Base-by-base conservation (phyloP, 768 basidiomycete genomes). In the Boletus rubropictus region DNA sequence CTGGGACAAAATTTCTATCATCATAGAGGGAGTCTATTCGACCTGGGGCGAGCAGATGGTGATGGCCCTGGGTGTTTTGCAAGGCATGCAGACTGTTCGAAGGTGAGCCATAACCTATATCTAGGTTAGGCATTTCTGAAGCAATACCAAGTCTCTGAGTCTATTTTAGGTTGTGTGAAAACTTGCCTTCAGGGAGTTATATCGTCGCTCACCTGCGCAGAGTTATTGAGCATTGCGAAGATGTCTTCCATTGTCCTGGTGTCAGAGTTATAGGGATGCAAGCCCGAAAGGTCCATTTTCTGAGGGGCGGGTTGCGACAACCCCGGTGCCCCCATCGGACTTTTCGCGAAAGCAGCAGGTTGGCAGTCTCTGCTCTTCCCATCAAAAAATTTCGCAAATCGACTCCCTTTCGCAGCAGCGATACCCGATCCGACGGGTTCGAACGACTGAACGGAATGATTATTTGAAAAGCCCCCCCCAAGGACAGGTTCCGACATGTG, bases 341-440 rank as follows among this genome's bases (percentile, higher is more conserved):
- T 54, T 49, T 78, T 79, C 14, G 67, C 56, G 27, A 66, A 53
- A 32, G 65, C 54, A 17, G 51, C 29, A 50, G 53, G 51, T 46
- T 54, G 65, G 35, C 56, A 57, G 12, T 82, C 81, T 52, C 74
- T 75, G 25, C 61, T 59, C 63, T 86, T 89, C n/a, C 76, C 76
- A 55, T 90, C 88, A 53, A 90, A 91, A 65, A 89, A 89, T 61
- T 89, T 91, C 27, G 87, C 89, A 62, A 90, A 86, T 31, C 89
- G 81, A 60, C 88, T 90, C 33, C 88, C 88, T 63, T 84, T 88
- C 21, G 73, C 74, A 27, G 72, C 68, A 12, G 78, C 71, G 58
- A 77, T 70, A 27, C 76, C 73, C 22, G 72, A 71, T 21, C 69
- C 70, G 42, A 60, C 63, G 38, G 61, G 52, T 40, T 66, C 64